phyloP scores from a whole-genome alignment of 225 moss, liverwort and hornwort genomes.

The Bryum argenteum region DNA sequence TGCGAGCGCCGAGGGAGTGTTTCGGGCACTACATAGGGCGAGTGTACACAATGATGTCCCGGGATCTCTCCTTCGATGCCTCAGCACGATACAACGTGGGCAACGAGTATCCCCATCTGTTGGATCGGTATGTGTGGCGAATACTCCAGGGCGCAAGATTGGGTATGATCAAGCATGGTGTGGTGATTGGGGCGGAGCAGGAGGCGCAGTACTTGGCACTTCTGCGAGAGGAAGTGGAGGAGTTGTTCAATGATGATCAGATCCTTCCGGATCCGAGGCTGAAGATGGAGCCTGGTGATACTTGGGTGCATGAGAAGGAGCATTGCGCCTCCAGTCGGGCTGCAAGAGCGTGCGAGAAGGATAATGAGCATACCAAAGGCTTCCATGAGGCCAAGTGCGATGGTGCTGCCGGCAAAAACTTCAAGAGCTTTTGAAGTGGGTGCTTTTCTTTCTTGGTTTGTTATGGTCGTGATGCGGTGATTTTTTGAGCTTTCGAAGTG shows the following conservation, averaged over 20 bases:
- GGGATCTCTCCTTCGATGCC: slow-evolving; percentile 33
- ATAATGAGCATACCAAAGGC: slow-evolving; percentile 9
- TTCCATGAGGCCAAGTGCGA: slow-evolving; percentile 39
- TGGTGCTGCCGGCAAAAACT: slow-evolving; percentile 26
- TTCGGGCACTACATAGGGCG: slow-evolving; percentile 60
- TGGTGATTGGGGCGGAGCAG: slow-evolving; percentile 21
- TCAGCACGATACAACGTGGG: slow-evolving; percentile 30
- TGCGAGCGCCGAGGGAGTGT: slow-evolving; percentile 40
- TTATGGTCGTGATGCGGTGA: too few species aligned
- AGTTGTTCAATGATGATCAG: slow-evolving; percentile 44
- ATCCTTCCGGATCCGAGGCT: slow-evolving; percentile 38
- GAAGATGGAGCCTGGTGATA: slow-evolving; percentile 34
- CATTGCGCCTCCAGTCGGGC: slow-evolving; percentile 29
- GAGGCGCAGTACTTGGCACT: slow-evolving; percentile 30
- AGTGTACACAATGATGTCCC: slow-evolving; percentile 35
- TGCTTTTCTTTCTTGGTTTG: too few species aligned
- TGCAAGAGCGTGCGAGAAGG: slow-evolving; percentile 32
- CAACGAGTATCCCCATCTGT: slow-evolving; percentile 48
- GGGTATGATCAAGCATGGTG: slow-evolving; percentile 51
- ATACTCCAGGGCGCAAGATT: slow-evolving; percentile 37
- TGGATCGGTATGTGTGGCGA: slow-evolving; percentile 45
- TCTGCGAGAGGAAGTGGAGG: slow-evolving; percentile 46
- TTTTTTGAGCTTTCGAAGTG: background rate
- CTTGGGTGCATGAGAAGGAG: slow-evolving; percentile 40
- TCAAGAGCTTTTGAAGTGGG: slow-evolving; percentile 21